Evolutionary conservation across 2,329 filamentous ascomycete species (phyloP), one percentile per base, ranked within the genome.

Genomic region (Ophiognomonia clavigignenti-juglandacearum): DNA sequence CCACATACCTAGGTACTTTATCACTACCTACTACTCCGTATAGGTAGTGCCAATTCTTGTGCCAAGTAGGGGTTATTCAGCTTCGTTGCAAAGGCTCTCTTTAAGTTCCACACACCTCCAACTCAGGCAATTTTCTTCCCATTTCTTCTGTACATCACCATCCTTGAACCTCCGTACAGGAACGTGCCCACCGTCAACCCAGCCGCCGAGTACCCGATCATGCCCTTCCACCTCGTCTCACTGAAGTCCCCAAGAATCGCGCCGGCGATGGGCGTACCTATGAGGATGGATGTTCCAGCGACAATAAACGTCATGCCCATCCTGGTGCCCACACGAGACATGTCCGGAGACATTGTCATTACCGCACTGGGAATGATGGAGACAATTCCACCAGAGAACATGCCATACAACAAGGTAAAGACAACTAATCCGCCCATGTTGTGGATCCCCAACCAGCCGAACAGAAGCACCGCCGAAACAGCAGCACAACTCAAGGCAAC

Each of bases 181-280:
- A 54, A 11, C 3, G 57, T 54, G 6, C 60, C 61, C 3, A 61
- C n/a, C 11, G 58, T 39, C 16, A 68, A 45, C 2, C 57, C 58
- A 11, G 56, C 57, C 9, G 59, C 64, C 1, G 57, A 53, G 39
- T 62, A 69, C 6, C 58, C 56, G 42, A 67, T 64, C 1, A 59
- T 59, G 2, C 59, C 61, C 37, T 53, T 45, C 65, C 65, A 69
- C 23, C 57, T 45, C 2, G 51, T 43, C 7, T 59, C 50, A n/a
- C 50, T 54, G 20, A 56, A 57, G 4, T 50, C 51, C 1, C 59
- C 60, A 46, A 68, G 60, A 58, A 65, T 74, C 43, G 58, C 81
- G 63, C 80, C 65, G 69, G 61, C 74, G 67, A 59, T 76, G 62
- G 53, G 71, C 60, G 53, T 82, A 0, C 67, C 66, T 2, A 78